Evolutionary conservation across 345 rosid genomes (phyloP), one percentile per base, ranked within the genome.

Genomic region (Linum lewisii): DNA sequence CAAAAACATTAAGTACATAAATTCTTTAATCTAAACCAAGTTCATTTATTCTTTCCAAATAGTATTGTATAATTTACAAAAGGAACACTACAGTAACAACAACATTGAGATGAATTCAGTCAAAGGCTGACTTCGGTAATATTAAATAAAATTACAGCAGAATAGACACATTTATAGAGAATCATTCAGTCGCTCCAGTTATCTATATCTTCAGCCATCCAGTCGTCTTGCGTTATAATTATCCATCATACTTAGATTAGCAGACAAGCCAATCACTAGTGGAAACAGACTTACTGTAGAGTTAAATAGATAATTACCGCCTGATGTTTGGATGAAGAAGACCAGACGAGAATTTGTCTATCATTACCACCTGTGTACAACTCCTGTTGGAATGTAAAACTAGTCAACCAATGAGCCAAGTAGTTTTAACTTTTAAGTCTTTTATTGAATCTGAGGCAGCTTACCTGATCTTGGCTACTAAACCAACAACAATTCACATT

Each of bases 271-370:
- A 8, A 29, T 29, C 7, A 29, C 34, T 8, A 29, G 34, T 29
- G 5, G n/a, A n/a, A n/a, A n/a, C n/a, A n/a, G n/a, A n/a, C n/a
- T n/a, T n/a, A n/a, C n/a, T n/a, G n/a, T n/a, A n/a, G n/a, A n/a
- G n/a, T n/a, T n/a, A n/a, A n/a, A n/a, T n/a, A n/a, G n/a, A 29
- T 29, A 29, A 29, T 38, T 37, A 42, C 51, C 72, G 74, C 95
- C 42, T 66, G 69, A 3, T 78, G 65, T 66, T 73, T 69, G 55
- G 78, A 29, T 29, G 34, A 38, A 29, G 95, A 88, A 66, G 95
- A 89, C 97, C 99, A 93, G 22, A 83, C 89, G 44, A 89, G 94
- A 71, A 85, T 93, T 69, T 86, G 85, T 69, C 90, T 73, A 74
- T 89, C 95, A 63, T 61, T 73, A 44, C 95, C 84, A 42, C 97